A percentile compares a stretch with the other conserved stretches of the same genome.
Evolutionary conservation across 208 protist genomes (phyloP).

Genomic region (Leishmania mexicana): DNA sequence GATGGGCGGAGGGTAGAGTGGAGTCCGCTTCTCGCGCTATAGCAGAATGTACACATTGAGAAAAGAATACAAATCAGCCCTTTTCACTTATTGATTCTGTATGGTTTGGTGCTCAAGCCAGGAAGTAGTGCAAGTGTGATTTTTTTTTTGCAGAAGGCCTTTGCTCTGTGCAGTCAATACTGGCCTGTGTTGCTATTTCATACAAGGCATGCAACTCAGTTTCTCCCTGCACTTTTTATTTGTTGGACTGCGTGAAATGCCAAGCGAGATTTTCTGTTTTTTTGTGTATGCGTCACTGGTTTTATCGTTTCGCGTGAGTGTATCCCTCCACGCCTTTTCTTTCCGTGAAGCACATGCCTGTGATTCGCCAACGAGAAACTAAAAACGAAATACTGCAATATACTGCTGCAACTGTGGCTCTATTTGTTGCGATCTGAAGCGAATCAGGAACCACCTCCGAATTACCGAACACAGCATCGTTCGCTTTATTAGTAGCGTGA

Average conservation of each 20-base stretch:
- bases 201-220: background rate
- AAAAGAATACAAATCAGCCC: background rate
- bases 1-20: background rate
- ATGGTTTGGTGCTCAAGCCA: background rate
- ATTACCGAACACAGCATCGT: background rate
- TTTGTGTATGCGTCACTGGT: background rate
- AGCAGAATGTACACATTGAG: too few relatives aligned
- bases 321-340: background rate
- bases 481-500: background rate
- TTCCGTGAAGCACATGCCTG: background rate
- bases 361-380: background rate
- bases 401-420: background rate
- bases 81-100: background rate
- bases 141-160: background rate
- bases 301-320: background rate
- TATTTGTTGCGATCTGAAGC: background rate
- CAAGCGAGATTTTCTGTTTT: background rate
- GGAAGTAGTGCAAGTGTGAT: background rate
- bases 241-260: background rate
- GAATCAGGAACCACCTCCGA: background rate
- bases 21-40: background rate
- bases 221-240: background rate
- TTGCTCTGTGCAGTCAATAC: background rate
- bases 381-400: background rate
- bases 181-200: background rate